Conservation (phyloP, 352 stramenopile genomes). For the Globisporangium acanthophoron region DNA sequence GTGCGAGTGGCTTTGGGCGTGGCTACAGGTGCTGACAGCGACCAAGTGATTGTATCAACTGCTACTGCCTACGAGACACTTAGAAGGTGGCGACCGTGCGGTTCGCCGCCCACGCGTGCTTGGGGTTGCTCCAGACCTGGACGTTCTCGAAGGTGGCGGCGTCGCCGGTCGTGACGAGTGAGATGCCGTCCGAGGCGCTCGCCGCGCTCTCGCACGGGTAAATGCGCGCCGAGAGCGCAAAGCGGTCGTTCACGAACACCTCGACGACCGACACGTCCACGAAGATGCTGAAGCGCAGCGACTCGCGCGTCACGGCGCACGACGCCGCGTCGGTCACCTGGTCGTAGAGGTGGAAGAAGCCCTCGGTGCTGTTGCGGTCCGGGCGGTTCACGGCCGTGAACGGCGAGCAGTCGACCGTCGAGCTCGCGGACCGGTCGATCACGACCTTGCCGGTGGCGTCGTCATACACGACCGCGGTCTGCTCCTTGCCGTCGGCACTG, state of each 20-base stretch:
- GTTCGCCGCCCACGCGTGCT: constrained; percentile 50
- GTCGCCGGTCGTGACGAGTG: constrained; percentile 30
- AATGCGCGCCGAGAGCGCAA: constrained; percentile 54
- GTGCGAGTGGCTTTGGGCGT: too few relatives aligned
- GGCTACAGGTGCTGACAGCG: too few relatives aligned
- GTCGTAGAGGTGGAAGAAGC: constrained; percentile 61
- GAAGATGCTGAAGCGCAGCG: constrained; percentile 52
- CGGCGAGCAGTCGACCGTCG: constrained; percentile 34
- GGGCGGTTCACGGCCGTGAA: constrained; percentile 36
- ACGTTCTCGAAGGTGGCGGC: constrained; percentile 52
- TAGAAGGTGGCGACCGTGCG: constrained; percentile 31
- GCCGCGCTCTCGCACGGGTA: constrained; percentile 52
- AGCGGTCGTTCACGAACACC: constrained; percentile 69
- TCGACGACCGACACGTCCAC: constrained; percentile 68
- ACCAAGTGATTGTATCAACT: background rate
- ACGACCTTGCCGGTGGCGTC: constrained; percentile 51
- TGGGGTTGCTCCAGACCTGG: constrained; percentile 56
- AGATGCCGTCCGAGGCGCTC: constrained; percentile 44
- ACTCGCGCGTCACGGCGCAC: constrained; percentile 38
- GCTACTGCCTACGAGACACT: too few relatives aligned
- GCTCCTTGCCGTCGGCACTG: constrained; percentile 36
- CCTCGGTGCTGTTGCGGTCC: constrained; percentile 26
- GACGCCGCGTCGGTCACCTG: constrained; percentile 23
- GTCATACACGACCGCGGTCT: constrained; percentile 60
- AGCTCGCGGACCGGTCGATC: constrained; percentile 49